A percentile compares a stretch with the other conserved stretches of the same genome.
Conservation (phyloP, 257 asterid genomes). For the Forsythia suspensa region DNA sequence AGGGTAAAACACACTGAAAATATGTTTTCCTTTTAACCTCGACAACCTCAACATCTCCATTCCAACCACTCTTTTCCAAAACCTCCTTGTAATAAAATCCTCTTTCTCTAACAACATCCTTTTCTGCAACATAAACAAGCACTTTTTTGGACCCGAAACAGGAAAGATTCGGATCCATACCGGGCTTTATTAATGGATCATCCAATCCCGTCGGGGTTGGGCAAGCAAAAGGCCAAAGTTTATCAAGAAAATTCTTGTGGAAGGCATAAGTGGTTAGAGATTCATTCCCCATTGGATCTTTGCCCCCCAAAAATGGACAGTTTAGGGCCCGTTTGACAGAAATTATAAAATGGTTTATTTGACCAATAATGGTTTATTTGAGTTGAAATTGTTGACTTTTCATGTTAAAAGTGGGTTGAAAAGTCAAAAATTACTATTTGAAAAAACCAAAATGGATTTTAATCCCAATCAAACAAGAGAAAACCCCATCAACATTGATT, state of each 20-base stretch:
- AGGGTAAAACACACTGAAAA: slow-evolving; percentile 40
- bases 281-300: slow-evolving; percentile 27
- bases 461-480: too few relatives aligned
- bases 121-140: slow-evolving; percentile 27
- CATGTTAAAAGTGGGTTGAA: too few relatives aligned
- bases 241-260: background rate
- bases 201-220: slow-evolving; percentile 14
- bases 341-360: too few relatives aligned
- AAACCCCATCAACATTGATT: slow-evolving; percentile 28
- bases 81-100: slow-evolving; percentile 35
- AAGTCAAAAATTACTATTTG: too few relatives aligned
- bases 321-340: too few relatives aligned
- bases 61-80: slow-evolving; percentile 45
- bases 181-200: slow-evolving; percentile 30
- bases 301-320: slow-evolving; percentile 40
- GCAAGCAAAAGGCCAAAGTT: slow-evolving; percentile 7
- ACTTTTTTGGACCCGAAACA: slow-evolving; percentile 20
- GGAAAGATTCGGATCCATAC: slow-evolving; percentile 15
- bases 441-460: too few relatives aligned
- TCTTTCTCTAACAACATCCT: slow-evolving; percentile 27
- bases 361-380: too few relatives aligned
- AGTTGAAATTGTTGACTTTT: too few relatives aligned
- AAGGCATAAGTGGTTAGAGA: background rate
- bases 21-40: slow-evolving; percentile 42
- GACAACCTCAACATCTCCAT: slow-evolving; percentile 42